A percentile compares a stretch with the other conserved stretches of the same genome.
phyloP scores from a whole-genome alignment of 805 yeast genomes.

The Metschnikowia peoriensis region DNA sequence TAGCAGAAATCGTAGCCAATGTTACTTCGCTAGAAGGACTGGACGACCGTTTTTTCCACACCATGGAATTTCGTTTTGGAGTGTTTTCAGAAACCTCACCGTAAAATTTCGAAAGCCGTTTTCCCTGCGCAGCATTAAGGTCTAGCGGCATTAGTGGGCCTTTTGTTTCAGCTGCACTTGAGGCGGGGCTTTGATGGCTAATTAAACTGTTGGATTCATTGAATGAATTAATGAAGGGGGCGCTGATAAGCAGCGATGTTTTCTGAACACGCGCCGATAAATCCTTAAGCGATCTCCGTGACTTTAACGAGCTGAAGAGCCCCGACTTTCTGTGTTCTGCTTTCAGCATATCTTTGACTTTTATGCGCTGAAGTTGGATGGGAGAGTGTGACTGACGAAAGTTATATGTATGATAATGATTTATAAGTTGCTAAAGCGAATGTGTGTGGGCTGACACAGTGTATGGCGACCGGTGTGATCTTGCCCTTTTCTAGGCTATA shows the following conservation, averaged over 20 bases:
- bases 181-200: not conserved
- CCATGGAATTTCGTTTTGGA: conserved; percentile 6
- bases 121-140: not conserved
- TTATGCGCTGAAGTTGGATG: too few species aligned
- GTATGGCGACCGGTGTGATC: not conserved
- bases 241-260: conserved; percentile 8
- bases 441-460: conserved; percentile 1
- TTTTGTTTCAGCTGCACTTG: not conserved
- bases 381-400: not conserved
- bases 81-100: not conserved
- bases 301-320: conserved; percentile 10
- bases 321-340: conserved; percentile 13
- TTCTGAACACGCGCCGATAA: conserved; percentile 7
- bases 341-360: conserved; percentile 1
- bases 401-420: not conserved
- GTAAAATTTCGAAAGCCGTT: conserved; percentile 1
- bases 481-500: not conserved
- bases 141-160: conserved; percentile 4
- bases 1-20: conserved; percentile 11
- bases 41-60: conserved; percentile 5
- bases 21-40: conserved; percentile 16
- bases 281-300: conserved; percentile 13
- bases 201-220: not conserved
- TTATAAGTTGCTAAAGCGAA: not conserved
- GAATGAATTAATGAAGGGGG: not conserved